phyloP scores from a whole-genome alignment of 2,329 filamentous ascomycete species.

The Pseudopyricularia javanii region DNA sequence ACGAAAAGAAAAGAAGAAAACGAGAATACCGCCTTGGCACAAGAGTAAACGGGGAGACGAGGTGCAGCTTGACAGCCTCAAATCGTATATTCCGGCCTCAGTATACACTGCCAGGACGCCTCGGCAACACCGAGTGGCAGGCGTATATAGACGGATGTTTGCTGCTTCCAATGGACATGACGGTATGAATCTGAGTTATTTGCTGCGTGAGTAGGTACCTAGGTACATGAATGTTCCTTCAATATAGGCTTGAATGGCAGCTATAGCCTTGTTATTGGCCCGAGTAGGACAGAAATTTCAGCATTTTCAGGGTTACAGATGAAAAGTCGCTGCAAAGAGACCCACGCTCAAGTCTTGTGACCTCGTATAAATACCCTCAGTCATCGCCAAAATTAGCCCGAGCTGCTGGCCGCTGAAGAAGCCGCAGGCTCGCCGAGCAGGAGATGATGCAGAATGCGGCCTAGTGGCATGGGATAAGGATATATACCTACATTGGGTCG shows the following conservation, averaged over 20 bases:
- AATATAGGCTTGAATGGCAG: too few relatives aligned
- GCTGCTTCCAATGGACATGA: too few relatives aligned
- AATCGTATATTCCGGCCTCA: too few relatives aligned
- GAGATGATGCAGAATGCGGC: background rate
- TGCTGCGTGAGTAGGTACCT: too few relatives aligned
- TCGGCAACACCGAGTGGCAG: too few relatives aligned
- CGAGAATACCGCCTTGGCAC: background rate
- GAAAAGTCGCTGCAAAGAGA: background rate
- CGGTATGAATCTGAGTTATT: too few relatives aligned
- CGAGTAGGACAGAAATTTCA: background rate
- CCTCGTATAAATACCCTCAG: background rate
- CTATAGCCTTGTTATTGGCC: too few relatives aligned
- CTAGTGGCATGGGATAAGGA: background rate
- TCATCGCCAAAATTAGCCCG: background rate
- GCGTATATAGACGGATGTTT: too few relatives aligned
- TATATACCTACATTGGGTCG: background rate
- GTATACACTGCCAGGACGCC: too few relatives aligned
- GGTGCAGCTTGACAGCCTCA: too few relatives aligned
- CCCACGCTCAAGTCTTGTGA: background rate
- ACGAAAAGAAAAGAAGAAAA: background rate
- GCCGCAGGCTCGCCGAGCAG: background rate
- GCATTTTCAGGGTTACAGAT: background rate
- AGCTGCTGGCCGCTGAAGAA: background rate
- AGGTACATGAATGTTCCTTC: too few relatives aligned
- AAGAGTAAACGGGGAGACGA: too few relatives aligned